A percentile compares a stretch with the other conserved stretches of the same genome.
Conservation (phyloP, 2,329 filamentous ascomycete species). For the Mycosphaerella sp. region DNA sequence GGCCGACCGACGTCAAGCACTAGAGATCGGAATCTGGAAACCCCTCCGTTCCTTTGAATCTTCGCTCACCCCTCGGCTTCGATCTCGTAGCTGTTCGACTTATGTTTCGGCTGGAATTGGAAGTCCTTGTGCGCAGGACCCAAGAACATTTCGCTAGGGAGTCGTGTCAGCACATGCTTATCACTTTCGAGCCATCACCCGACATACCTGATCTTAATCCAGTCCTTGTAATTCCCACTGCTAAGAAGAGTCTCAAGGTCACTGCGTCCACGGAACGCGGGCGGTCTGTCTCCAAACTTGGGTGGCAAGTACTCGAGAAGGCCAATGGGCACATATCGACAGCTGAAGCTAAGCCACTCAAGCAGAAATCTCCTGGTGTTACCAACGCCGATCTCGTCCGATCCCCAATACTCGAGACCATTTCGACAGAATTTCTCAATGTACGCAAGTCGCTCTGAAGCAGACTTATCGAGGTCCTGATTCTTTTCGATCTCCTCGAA, state of each 20-base stretch:
- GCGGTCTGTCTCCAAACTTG: constrained; percentile 80
- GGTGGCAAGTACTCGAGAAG: constrained; percentile 84
- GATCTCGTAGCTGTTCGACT: constrained; percentile 82
- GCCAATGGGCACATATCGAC: constrained; percentile 85
- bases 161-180: constrained; percentile 7
- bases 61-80: constrained; percentile 58
- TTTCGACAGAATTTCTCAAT: constrained; percentile 86
- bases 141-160: constrained; percentile 85
- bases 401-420: constrained; percentile 81
- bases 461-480: constrained; percentile 93
- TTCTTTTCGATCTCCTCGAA: constrained; percentile 92
- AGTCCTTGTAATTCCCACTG: constrained; percentile 89
- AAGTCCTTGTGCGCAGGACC: constrained; percentile 86
- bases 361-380: constrained; percentile 87
- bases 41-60: not conserved
- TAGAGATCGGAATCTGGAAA: not conserved
- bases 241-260: constrained; percentile 91
- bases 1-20: not conserved
- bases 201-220: constrained; percentile 90
- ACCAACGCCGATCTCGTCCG: constrained; percentile 87
- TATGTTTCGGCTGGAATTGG: constrained; percentile 95
- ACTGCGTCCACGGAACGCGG: constrained; percentile 73
- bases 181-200: not conserved
- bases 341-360: constrained; percentile 91
- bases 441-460: constrained; percentile 75